A percentile compares a stretch with the other conserved stretches of the same genome.
These are phyloP conservation scores for Tricholoma matsutake DNA, from an alignment of 768 basidiomycete species.

Conservation along the genomic window DNA sequence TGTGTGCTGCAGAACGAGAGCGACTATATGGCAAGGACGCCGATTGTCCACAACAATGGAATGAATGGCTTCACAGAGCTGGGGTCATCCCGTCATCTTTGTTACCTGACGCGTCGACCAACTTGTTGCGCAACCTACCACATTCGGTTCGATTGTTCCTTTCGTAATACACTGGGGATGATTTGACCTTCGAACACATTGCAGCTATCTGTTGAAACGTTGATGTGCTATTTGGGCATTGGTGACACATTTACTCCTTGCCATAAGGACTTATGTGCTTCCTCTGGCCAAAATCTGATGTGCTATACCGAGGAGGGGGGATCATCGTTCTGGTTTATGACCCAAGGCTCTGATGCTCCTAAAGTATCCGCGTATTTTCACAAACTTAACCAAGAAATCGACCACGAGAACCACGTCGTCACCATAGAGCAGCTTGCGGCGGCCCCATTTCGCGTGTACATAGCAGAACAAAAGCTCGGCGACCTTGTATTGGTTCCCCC, in stretches of 20 bases:
- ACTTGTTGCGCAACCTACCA: slow-evolving; percentile 58
- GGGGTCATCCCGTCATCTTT: slow-evolving; percentile 50
- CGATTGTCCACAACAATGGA: slow-evolving; percentile 65
- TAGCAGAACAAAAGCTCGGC: slow-evolving; percentile 70
- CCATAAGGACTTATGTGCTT: slow-evolving; percentile 83
- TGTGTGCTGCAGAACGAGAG: slow-evolving; percentile 42
- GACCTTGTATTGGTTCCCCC: slow-evolving; percentile 82
- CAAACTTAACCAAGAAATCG: slow-evolving; percentile 53
- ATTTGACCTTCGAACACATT: slow-evolving; percentile 1
- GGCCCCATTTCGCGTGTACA: slow-evolving; percentile 68
- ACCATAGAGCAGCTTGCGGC: slow-evolving; percentile 58
- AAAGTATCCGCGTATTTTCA: slow-evolving; percentile 59
- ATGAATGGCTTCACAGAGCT: slow-evolving; percentile 49
- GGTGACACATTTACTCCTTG: slow-evolving; percentile 83
- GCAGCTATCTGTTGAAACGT: slow-evolving; percentile 64
- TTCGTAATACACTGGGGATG: background rate
- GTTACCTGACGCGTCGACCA: slow-evolving; percentile 49
- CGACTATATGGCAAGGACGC: slow-evolving; percentile 79
- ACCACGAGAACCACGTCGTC: slow-evolving; percentile 69
- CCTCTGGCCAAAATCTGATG: slow-evolving; percentile 86
- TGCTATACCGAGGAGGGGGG: slow-evolving; percentile 71
- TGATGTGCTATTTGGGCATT: slow-evolving; percentile 84
- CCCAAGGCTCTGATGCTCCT: slow-evolving; percentile 53
- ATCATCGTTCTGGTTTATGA: slow-evolving; percentile 88
- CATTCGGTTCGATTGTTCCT: slow-evolving; percentile 38